Evolutionary conservation across 306 rosid genomes (phyloP).

Genomic region (Gillenia trifoliata): DNA sequence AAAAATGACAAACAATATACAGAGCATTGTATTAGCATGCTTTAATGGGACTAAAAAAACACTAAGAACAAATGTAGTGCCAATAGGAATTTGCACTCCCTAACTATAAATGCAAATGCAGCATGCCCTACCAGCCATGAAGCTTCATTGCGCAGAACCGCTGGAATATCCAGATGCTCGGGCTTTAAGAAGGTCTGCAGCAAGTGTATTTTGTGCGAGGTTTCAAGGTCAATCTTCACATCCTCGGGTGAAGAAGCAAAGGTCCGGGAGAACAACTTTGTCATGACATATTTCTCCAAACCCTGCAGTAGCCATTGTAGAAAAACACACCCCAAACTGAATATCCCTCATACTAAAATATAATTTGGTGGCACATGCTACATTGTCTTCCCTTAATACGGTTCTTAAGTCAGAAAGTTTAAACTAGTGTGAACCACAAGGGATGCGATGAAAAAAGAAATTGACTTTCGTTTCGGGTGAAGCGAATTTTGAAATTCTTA

Average conservation of each 20-base stretch:
- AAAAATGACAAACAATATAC: neutral
- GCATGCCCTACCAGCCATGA: conserved; percentile 55
- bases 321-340: neutral
- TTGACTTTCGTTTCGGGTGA: neutral
- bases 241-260: conserved; percentile 50
- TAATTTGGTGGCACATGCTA: neutral
- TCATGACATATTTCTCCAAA: conserved; percentile 68
- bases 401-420: neutral
- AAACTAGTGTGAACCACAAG: neutral
- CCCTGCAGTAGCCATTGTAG: conserved; percentile 31
- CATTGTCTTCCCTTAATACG: neutral
- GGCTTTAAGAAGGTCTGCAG: conserved; percentile 67
- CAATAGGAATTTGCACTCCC: neutral
- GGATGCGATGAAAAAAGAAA: neutral
- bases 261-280: conserved; percentile 60
- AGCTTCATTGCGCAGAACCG: conserved; percentile 44
- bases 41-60: neutral
- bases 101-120: neutral
- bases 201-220: conserved; percentile 41
- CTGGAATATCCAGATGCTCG: conserved; percentile 64
- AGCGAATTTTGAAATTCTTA: neutral
- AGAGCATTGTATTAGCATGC: neutral
- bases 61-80: neutral
- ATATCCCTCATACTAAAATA: neutral
- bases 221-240: conserved; percentile 40